Evolutionary conservation across 1,284 basidiomycete genomes (phyloP).

Genomic region (Ganoderma leucocontextum): DNA sequence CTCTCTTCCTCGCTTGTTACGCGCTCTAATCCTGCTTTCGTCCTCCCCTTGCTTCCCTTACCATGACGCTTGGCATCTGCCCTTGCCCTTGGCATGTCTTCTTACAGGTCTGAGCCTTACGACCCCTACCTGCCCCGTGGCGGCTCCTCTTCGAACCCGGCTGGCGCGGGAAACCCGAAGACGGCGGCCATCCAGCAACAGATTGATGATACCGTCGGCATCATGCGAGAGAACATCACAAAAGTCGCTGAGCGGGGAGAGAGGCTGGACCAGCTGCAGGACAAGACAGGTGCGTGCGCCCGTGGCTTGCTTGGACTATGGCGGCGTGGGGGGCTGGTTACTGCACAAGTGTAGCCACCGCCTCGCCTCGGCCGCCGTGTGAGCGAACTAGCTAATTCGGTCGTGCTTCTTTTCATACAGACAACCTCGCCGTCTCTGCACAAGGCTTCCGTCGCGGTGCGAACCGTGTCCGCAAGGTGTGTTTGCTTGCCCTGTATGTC

Average conservation of each 20-base stretch:
- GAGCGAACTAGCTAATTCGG: slow-evolving; percentile 21
- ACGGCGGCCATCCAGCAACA: slow-evolving; percentile 93
- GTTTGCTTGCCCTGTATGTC: slow-evolving; percentile 45
- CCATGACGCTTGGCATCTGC: not conserved
- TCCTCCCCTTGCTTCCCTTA: slow-evolving; percentile 7
- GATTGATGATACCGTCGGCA: slow-evolving; percentile 94
- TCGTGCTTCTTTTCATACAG: slow-evolving; percentile 49
- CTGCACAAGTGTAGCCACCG: slow-evolving; percentile 46
- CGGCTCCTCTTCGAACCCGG: slow-evolving; percentile 66
- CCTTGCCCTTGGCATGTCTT: not conserved
- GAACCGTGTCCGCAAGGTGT: slow-evolving; percentile 96
- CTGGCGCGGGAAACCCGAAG: slow-evolving; percentile 75
- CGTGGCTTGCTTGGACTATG: not conserved
- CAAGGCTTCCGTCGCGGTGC: slow-evolving; percentile 98
- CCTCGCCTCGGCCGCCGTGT: slow-evolving; percentile 9
- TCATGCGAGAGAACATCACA: slow-evolving; percentile 98
- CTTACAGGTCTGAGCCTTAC: slow-evolving; percentile 88
- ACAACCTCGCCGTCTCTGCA: slow-evolving; percentile 97
- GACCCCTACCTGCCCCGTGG: slow-evolving; percentile 94
- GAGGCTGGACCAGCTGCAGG: slow-evolving; percentile 92
- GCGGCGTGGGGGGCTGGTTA: not conserved
- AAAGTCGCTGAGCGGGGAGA: slow-evolving; percentile 97
- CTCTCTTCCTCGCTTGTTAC: slow-evolving; percentile 25
- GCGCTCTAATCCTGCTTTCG: slow-evolving; percentile 22
- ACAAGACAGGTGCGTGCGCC: slow-evolving; percentile 86